A percentile compares a stretch with the other conserved stretches of the same genome.
Conservation (phyloP, 1,284 basidiomycete species). For the Heterobasidion occidentale region DNA sequence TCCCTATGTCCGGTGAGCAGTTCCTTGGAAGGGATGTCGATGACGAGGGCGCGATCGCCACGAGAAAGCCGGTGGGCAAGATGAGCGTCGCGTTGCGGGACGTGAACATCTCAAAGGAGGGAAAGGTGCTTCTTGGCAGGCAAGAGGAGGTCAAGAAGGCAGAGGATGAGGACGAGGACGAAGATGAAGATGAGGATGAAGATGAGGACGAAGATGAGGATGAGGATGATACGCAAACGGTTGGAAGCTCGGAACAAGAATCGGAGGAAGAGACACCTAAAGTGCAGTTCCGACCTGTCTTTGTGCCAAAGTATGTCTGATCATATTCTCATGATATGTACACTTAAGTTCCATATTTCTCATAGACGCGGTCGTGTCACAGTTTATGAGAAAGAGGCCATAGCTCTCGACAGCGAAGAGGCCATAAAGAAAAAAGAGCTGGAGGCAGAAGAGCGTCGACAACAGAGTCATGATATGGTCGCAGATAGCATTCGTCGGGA, state of each 20-base stretch:
- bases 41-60: conserved; percentile 23
- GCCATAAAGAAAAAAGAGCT: conserved; percentile 50
- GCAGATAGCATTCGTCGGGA: conserved; percentile 83
- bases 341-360: conserved; percentile 1
- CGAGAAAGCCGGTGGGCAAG: conserved; percentile 29
- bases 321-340: background rate
- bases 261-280: conserved; percentile 51
- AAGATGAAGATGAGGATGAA: conserved; percentile 13
- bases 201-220: conserved; percentile 36
- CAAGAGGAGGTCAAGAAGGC: conserved; percentile 68
- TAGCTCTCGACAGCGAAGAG: conserved; percentile 66
- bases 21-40: conserved; percentile 39
- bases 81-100: conserved; percentile 71
- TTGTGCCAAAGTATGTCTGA: conserved; percentile 75
- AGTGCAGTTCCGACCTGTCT: conserved; percentile 76
- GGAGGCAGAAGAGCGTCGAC: conserved; percentile 67
- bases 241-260: conserved; percentile 22
- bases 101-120: conserved; percentile 70
- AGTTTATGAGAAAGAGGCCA: conserved; percentile 53
- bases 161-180: conserved; percentile 27
- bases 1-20: conserved; percentile 48
- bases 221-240: conserved; percentile 33
- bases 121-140: conserved; percentile 70
- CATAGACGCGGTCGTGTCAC: conserved; percentile 66
- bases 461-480: conserved; percentile 80